Conservation (phyloP, 768 basidiomycete species). For the Naganishia randhawae region DNA sequence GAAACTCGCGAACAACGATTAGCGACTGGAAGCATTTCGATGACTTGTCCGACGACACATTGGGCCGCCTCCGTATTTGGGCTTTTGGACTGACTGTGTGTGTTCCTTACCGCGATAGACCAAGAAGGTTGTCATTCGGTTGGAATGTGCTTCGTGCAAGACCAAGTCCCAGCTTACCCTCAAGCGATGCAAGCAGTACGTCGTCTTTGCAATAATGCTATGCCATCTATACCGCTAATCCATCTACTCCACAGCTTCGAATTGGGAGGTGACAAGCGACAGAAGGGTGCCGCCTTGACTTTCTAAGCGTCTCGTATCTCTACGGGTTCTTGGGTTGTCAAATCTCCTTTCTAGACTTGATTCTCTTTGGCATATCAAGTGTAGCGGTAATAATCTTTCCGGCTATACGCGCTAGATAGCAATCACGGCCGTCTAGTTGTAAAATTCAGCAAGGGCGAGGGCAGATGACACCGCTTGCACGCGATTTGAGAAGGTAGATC, state of each 20-base stretch:
- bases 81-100: neutral
- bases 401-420: neutral
- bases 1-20: no score
- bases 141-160: conserved; percentile 98
- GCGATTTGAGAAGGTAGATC: neutral
- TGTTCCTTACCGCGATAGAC: conserved; percentile 52
- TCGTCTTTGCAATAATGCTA: conserved; percentile 34
- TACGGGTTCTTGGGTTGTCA: conserved; percentile 13
- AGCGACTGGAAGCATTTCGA: no score
- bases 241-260: conserved; percentile 67
- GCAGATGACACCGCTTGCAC: neutral
- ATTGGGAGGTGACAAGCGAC: conserved; percentile 99
- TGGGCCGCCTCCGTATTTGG: neutral
- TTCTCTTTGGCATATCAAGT: neutral
- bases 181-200: conserved; percentile 99
- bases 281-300: conserved; percentile 89
- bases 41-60: neutral
- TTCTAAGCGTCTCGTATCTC: conserved; percentile 54
- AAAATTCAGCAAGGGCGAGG: neutral
- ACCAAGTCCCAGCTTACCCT: conserved; percentile 94
- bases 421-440: neutral
- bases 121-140: conserved; percentile 97
- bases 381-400: neutral
- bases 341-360: neutral
- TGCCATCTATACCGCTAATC: conserved; percentile 14